A percentile compares a stretch with the other conserved stretches of the same genome.
Conservation (phyloP, 768 basidiomycete genomes). For the Boletus coccyginus region DNA sequence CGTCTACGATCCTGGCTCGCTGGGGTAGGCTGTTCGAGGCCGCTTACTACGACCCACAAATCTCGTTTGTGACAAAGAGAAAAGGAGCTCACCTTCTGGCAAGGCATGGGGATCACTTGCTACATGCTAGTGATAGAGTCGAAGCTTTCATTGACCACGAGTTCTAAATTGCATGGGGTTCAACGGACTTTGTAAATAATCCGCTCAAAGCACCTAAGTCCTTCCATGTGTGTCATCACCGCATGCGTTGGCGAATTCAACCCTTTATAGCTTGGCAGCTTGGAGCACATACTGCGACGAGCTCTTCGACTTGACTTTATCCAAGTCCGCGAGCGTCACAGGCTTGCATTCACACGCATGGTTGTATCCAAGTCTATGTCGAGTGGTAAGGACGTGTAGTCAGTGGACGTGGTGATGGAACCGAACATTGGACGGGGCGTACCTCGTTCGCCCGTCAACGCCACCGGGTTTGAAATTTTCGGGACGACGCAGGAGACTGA, state of each 20-base stretch:
- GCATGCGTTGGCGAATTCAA: neutral
- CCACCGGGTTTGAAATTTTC: slow-evolving; percentile 73
- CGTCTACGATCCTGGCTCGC: too few species aligned
- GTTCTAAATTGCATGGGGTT: neutral
- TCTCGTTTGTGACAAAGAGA: neutral
- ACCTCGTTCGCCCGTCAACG: slow-evolving; percentile 65
- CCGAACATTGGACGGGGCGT: slow-evolving; percentile 1
- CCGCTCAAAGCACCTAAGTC: neutral
- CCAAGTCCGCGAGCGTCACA: slow-evolving; percentile 60
- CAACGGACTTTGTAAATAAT: neutral
- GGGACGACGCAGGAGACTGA: slow-evolving; percentile 71
- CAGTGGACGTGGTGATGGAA: neutral
- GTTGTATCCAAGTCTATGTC: slow-evolving; percentile 70
- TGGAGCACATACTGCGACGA: slow-evolving; percentile 45
- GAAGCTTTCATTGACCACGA: neutral
- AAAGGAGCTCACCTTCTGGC: neutral
- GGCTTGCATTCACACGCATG: slow-evolving; percentile 67
- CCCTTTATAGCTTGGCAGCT: slow-evolving; percentile 38
- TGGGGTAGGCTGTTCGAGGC: neutral
- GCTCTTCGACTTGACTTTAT: slow-evolving; percentile 73
- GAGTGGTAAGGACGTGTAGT: neutral
- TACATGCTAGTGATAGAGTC: neutral
- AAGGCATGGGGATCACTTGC: neutral
- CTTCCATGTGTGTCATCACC: neutral
- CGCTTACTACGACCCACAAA: neutral